Evolutionary conservation across 176 grass and related monocot genomes (phyloP), one percentile per base, ranked within the genome.

Genomic region (Aegilops speltoides): DNA sequence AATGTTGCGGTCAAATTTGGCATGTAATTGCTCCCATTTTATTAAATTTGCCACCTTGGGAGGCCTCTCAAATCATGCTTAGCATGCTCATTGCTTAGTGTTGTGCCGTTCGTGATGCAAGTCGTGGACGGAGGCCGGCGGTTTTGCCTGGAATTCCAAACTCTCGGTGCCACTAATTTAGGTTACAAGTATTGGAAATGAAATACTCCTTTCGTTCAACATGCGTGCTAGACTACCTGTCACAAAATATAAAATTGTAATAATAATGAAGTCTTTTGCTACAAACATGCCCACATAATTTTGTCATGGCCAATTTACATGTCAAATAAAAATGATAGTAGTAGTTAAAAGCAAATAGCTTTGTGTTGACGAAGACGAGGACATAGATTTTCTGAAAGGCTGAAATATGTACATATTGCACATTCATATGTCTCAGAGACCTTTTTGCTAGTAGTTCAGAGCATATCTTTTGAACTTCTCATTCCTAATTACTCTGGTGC

Each of bases 1-100:
- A 32, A 23, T 57, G 50, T 52, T 77, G 17, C 31, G 59, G 62
- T 75, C 16, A 77, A 77, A 12, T 81, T 85, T 70, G 66, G 67
- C 68, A 17, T 40, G 8, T 64, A 48, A 26, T 48, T 87, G 68
- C 31, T 25, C n/a, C 56, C 23, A 23, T 25, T 61, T 61, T 60
- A 63, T 67, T 36, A 60, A 46, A 81, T 62, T 80, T 85, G 2
- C 36, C 63, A 61, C 76, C 15, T 17, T 48, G 7, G 24, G 37
- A 26, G 14, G 43, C 56, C 15, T 83, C 59, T 37, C 72, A 64
- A 71, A 87, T 33, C 10, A 29, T 90, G n/a, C 17, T 12, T 31
- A 16, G 17, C 61, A 61, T 68, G 16, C 17, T 68, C 59, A 67
- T 66, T 85, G 34, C 52, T 22, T 78, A 52, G 54, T 78, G 19